Evolutionary conservation across 106 monocot species (phyloP).

Genomic region (Platanthera guangdongensis): DNA sequence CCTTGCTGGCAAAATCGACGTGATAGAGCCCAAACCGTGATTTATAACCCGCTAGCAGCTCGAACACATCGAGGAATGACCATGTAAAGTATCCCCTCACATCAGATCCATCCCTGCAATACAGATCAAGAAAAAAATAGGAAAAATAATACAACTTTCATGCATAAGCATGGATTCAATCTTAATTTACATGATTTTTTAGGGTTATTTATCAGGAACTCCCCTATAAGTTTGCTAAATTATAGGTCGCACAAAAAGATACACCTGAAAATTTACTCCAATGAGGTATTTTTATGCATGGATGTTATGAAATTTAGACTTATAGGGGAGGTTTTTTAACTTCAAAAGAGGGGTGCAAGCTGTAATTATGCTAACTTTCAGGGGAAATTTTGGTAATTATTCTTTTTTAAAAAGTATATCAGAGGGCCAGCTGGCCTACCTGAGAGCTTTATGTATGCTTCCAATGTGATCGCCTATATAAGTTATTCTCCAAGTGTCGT

Average conservation of each 20-base stretch:
- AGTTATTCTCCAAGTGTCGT: constrained; percentile 22
- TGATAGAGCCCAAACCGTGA: constrained; percentile 33
- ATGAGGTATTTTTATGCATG: too few relatives aligned
- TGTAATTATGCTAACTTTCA: too few relatives aligned
- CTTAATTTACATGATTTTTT: too few relatives aligned
- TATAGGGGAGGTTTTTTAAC: too few relatives aligned
- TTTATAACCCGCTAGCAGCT: constrained; percentile 39
- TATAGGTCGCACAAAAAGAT: too few relatives aligned
- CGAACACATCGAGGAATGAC: constrained; percentile 69
- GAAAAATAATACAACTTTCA: too few relatives aligned
- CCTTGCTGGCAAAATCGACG: constrained; percentile 40
- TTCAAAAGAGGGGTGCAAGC: too few relatives aligned
- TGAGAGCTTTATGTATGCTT: constrained; percentile 29
- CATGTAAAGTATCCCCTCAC: constrained; percentile 66
- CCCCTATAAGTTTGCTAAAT: too few relatives aligned
- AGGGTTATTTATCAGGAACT: too few relatives aligned
- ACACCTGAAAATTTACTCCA: too few relatives aligned
- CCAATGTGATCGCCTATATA: constrained; percentile 22
- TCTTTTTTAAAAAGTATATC: neutral
- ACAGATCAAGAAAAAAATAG: neutral
- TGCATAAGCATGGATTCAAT: too few relatives aligned
- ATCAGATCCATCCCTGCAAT: constrained; percentile 52
- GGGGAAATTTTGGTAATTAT: neutral
- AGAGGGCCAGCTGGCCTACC: constrained; percentile 10
- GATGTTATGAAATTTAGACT: too few relatives aligned